These are phyloP conservation scores for Azolla pinnata DNA, from an alignment of 75 land plant species.

Conservation along the genomic window DNA sequence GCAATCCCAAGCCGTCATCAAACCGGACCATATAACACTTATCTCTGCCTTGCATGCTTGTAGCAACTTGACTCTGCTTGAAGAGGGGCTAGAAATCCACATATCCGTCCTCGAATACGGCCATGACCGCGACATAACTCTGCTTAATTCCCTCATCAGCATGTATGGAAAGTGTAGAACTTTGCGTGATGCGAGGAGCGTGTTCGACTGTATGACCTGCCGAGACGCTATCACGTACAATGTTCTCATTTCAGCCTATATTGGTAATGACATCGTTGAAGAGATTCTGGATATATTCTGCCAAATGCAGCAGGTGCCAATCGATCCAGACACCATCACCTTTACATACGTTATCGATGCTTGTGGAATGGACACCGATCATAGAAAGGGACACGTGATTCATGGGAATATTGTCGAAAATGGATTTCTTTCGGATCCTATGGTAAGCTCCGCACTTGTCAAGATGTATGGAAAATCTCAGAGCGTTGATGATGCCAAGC, in stretches of 20 bases:
- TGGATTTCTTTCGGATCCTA: conserved; percentile 11
- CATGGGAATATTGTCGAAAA: conserved; percentile 24
- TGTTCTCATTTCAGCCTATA: conserved; percentile 17
- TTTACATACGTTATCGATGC: background rate
- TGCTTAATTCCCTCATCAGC: conserved; percentile 4
- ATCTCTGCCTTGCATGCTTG: conserved; percentile 12
- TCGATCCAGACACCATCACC: background rate
- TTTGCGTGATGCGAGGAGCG: conserved; percentile 6
- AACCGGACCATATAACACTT: conserved; percentile 9
- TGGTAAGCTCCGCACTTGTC: conserved; percentile 26
- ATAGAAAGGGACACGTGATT: conserved; percentile 16
- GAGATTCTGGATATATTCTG: background rate
- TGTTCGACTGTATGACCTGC: conserved; percentile 20
- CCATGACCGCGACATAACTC: background rate
- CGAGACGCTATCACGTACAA: conserved; percentile 22
- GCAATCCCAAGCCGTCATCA: conserved; percentile 17
- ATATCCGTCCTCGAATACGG: background rate
- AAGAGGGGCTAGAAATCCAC: background rate
- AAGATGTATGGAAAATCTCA: conserved; percentile 35
- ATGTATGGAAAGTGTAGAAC: conserved; percentile 18
- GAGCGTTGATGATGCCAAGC: conserved; percentile 15
- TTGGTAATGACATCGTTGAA: background rate
- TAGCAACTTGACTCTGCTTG: background rate
- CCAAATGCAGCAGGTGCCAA: background rate
- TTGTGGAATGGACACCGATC: background rate